Base-by-base conservation (phyloP, 2,329 filamentous ascomycete species). In the Paecilomyces sp. region DNA sequence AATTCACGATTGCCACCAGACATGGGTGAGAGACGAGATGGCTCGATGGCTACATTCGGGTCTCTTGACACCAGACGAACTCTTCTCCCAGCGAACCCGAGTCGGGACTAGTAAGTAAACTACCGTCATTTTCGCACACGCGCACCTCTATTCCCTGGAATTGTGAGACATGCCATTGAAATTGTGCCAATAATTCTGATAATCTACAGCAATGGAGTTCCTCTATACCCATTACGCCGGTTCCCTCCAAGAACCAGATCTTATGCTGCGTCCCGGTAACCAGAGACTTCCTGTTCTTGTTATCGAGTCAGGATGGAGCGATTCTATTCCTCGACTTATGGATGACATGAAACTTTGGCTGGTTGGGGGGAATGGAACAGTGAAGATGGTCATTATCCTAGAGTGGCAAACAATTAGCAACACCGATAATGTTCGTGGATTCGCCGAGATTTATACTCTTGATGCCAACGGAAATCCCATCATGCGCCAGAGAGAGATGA, bases 271-370 rank as follows among this genome's bases (percentile, higher is more conserved):
- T 24, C 47, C 50, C 5, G 50, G 24, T 2, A 30, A 54, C 4
- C 56, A 54, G 30, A 52, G 33, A 34, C n/a, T 54, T 18, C 56
- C 50, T 33, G 31, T 34, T 30, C 13, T 58, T 25, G 47, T 52
- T 8, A 36, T 58, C 24, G 25, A 52, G 56, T 24, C 47, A 3
- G 47, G 25, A 34, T 57, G 47, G 56, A 25, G 25, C 13, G 47
- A 53, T 13, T 53, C 56, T n/a, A 50, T 36, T 24, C 50, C 25
- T n/a, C 47, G 52, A 47, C 56, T 58, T 22, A 24, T 58, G 56
- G 50, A 54, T 9, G 47, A 54, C n/a, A 30, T 58, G 56, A 58
- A 58, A 2, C 56, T 58, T 53, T 58, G 28, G 56, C 47, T 58
- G 3, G 50, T 58, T 9, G 56, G 56, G 6, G 56, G 56, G 9